A percentile compares a stretch with the other conserved stretches of the same genome.
Evolutionary conservation across 2,329 filamentous ascomycete genomes (phyloP).

Genomic region (Penicillium corylophilum): DNA sequence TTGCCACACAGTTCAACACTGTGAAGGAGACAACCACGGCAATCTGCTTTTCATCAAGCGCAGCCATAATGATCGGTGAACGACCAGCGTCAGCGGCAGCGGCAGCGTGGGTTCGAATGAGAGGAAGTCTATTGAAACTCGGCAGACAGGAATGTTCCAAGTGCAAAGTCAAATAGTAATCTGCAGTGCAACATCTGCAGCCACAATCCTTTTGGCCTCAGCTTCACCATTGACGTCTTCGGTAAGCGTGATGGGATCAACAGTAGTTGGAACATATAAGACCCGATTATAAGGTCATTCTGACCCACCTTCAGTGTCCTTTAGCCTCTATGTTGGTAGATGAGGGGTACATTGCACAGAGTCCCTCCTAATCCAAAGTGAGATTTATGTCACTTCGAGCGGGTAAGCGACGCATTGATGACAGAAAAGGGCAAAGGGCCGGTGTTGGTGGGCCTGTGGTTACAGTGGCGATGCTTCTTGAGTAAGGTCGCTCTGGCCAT

Average conservation of each 20-base stretch:
- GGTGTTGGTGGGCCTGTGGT: neutral
- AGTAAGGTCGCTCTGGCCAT: neutral
- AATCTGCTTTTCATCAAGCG: neutral
- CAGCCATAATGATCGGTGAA: neutral
- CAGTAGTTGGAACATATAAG: neutral
- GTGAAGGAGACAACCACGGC: neutral
- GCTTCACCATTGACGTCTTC: neutral
- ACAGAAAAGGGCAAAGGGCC: neutral
- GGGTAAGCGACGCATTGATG: neutral
- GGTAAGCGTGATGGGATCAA: neutral
- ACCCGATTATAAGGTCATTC: neutral
- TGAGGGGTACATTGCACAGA: neutral
- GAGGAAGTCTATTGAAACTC: neutral
- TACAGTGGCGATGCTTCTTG: neutral
- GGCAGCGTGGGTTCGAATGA: neutral
- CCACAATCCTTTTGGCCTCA: neutral
- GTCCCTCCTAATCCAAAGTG: neutral
- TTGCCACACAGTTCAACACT: neutral
- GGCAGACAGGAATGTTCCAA: neutral
- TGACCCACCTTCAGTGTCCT: neutral
- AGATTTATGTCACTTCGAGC: neutral
- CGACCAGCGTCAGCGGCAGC: neutral
- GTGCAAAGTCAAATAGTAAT: neutral
- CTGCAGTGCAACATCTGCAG: neutral
- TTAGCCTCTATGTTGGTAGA: neutral